Conservation (phyloP, 2,329 filamentous ascomycete species). For the Hypoxylon sp. region DNA sequence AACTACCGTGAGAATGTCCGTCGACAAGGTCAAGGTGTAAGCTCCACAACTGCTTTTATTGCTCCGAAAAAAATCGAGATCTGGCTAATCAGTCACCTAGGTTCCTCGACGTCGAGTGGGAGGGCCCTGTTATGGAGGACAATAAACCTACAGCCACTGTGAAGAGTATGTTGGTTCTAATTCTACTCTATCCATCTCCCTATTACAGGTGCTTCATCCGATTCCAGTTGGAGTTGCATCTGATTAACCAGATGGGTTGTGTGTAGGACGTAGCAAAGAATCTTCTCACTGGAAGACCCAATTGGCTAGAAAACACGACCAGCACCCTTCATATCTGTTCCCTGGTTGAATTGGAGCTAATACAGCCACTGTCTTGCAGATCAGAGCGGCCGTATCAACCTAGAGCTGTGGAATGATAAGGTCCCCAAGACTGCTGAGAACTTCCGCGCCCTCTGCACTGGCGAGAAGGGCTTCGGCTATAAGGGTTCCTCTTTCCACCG, state of each 20-base stretch:
- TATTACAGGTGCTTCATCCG: neutral
- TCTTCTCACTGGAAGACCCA: neutral
- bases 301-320: constrained; percentile 8
- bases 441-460: constrained; percentile 87
- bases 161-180: constrained; percentile 66
- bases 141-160: constrained; percentile 66
- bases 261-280: neutral
- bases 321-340: neutral
- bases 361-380: constrained; percentile 59
- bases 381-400: constrained; percentile 84
- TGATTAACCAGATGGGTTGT: neutral
- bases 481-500: constrained; percentile 89
- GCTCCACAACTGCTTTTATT: constrained; percentile 49
- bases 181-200: constrained; percentile 19
- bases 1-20: constrained; percentile 78
- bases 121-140: constrained; percentile 77
- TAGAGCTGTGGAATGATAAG: constrained; percentile 86
- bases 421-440: constrained; percentile 91
- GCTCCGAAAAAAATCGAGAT: no score
- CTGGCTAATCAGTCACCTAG: constrained; percentile 30
- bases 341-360: constrained; percentile 14
- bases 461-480: constrained; percentile 86
- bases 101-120: constrained; percentile 77
- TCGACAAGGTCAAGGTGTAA: constrained; percentile 70
- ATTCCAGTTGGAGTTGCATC: neutral